These are phyloP conservation scores for Solanum sitiens DNA, from an alignment of 257 asterid genomes.

Conservation along the genomic window DNA sequence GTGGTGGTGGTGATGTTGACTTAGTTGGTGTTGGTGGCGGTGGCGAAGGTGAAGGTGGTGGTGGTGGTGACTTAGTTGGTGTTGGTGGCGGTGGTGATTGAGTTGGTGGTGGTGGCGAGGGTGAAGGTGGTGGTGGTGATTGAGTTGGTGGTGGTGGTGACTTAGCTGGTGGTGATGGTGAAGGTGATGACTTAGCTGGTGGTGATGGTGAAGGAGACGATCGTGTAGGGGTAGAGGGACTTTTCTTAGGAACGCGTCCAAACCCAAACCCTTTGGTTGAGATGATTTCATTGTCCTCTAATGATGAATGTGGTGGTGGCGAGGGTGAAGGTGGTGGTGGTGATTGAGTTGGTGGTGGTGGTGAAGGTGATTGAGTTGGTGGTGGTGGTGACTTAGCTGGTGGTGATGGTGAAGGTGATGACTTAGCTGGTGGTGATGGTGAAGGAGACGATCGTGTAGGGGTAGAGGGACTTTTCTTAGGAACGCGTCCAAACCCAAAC, in stretches of 20 bases:
- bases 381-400: no score
- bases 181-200: no score
- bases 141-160: no score
- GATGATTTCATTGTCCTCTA: background rate
- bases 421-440: background rate
- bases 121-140: background rate
- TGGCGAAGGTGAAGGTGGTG: background rate
- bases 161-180: no score
- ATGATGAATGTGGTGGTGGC: background rate
- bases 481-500: background rate
- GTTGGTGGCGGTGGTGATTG: no score
- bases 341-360: background rate
- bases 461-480: background rate
- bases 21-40: background rate
- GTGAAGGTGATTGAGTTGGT: background rate
- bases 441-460: background rate
- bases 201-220: background rate
- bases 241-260: background rate
- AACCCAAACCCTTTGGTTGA: background rate
- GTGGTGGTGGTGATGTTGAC: no score
- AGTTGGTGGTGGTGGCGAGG: fast-evolving
- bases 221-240: background rate
- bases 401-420: background rate
- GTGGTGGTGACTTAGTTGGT: background rate
- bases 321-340: background rate